Base-by-base conservation (phyloP, 805 yeast species). In the Yamadazyma sp. region DNA sequence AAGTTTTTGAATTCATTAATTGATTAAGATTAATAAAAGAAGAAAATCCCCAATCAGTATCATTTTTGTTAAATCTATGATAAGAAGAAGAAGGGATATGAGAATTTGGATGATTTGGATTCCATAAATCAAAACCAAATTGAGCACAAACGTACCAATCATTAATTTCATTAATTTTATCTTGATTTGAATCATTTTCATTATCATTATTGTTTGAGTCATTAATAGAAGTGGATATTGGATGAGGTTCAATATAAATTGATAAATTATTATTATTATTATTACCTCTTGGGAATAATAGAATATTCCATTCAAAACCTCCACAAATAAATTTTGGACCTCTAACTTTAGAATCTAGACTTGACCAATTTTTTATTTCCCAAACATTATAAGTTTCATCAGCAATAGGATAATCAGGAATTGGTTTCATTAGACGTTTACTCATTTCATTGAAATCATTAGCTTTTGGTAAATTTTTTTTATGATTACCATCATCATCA, bases 41-140 rank as follows among this genome's bases (percentile, higher is more conserved):
- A 7, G 89, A 76, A 59, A 93, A 93, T 18, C 99, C 99, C 99
- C 99, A 93, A 57, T 93, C 99, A 1, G 86, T 76, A 36, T 86
- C 95, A 30, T 70, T 65, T 7, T 78, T 69, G 45, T 71, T 76
- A 62, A 86, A 93, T 43, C 98, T 67, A 55, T 88, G 96, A 39
- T 76, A 76, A 0, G 96, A 82, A 6, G 75, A 71, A 49, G 78
- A 81, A 9, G 73, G 60, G 17, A 77, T 65, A 52, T 75, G 79
- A n/a, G 76, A 62, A 4, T 69, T 56, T 0, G 89, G 83, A 50
- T 80, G 76, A 4, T 67, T 65, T 1, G 96, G 95, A 52, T 84
- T 84, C 76, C 96, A 88, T 38, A 86, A 68, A 31, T 82, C 83
- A 27, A 93, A 71, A 4, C 85, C 85, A 60, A 93, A 93, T 50